A percentile compares a stretch with the other conserved stretches of the same genome.
Evolutionary conservation across 371 early-diverging fungal species (phyloP).

Genomic region (Mucor sp.): DNA sequence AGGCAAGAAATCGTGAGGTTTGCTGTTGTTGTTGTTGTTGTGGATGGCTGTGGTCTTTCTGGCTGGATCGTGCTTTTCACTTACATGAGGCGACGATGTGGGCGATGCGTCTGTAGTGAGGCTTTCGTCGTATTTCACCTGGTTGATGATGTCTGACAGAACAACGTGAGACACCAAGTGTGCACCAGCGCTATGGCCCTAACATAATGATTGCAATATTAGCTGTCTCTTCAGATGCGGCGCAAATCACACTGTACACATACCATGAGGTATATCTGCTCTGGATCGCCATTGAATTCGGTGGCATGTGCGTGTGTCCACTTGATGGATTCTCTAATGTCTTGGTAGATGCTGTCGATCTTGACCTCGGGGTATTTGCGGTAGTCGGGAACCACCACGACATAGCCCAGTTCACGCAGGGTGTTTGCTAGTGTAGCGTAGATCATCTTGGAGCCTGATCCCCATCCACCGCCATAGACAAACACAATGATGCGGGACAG

Average conservation of each 20-base stretch:
- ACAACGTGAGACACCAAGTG: constrained; percentile 47
- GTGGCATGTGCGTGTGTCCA: constrained; percentile 61
- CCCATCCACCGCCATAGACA: constrained; percentile 79
- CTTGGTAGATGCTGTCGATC: constrained; percentile 62
- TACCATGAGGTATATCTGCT: constrained; percentile 65
- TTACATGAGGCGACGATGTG: constrained; percentile 8
- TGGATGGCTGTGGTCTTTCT: constrained; percentile 3
- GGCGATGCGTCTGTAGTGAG: neutral
- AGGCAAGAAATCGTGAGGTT: constrained; percentile 41
- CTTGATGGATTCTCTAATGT: constrained; percentile 60
- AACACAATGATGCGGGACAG: constrained; percentile 68
- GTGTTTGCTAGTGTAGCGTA: constrained; percentile 70
- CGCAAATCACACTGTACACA: neutral
- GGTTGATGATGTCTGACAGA: constrained; percentile 38
- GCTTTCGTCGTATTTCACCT: constrained; percentile 28
- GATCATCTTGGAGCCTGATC: constrained; percentile 57
- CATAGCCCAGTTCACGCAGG: constrained; percentile 65
- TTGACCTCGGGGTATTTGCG: constrained; percentile 66
- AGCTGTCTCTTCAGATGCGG: neutral
- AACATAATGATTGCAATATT: neutral
- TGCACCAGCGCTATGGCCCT: constrained; percentile 63
- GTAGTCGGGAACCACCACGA: constrained; percentile 78
- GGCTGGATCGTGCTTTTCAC: constrained; percentile 25
- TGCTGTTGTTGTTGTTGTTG: neutral
- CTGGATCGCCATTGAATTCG: constrained; percentile 52